Evolutionary conservation across 257 asterid species (phyloP).

Genomic region (Fraxinus cuspidata): DNA sequence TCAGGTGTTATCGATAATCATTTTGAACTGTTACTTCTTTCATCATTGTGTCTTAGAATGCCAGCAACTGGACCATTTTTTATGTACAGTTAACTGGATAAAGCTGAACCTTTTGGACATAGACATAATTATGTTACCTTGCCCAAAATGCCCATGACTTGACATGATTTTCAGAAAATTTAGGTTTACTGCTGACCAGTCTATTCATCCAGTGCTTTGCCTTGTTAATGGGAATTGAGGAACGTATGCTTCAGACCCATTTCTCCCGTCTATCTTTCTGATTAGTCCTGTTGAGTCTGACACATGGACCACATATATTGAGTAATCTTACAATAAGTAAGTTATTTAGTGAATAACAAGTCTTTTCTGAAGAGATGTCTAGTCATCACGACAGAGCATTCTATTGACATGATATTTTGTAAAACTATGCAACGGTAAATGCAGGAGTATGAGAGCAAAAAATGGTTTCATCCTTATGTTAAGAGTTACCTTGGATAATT

Average conservation of each 20-base stretch:
- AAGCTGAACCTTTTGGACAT: conserved; percentile 9
- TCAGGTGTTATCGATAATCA: not conserved
- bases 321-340: too few species aligned
- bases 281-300: not conserved
- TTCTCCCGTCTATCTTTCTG: not conserved
- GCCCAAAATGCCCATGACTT: not conserved
- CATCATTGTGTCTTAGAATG: not conserved
- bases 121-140: not conserved
- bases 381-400: not conserved
- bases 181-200: not conserved
- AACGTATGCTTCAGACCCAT: conserved; percentile 12
- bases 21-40: conserved; percentile 5
- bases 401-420: not conserved
- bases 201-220: not conserved
- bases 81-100: not conserved
- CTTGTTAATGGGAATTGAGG: conserved; percentile 1
- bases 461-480: not conserved
- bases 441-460: conserved; percentile 9
- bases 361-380: not conserved
- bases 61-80: conserved; percentile 2
- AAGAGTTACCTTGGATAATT: not conserved
- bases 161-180: not conserved
- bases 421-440: not conserved
- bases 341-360: not conserved
- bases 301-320: too few species aligned